Conservation (phyloP, 805 yeast species). For the Candida lessepsii region DNA sequence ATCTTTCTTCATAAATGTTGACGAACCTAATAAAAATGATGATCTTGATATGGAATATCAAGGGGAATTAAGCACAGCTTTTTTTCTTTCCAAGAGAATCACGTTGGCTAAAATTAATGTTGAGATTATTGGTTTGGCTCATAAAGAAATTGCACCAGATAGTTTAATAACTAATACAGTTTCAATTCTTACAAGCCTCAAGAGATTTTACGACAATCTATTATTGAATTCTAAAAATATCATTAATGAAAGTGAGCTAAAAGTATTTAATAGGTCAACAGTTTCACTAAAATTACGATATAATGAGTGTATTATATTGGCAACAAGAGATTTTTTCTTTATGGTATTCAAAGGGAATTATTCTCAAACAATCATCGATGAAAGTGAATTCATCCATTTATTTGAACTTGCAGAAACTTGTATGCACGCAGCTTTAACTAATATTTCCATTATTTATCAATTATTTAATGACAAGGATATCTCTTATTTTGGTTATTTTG, state of each 20-base stretch:
- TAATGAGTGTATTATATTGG: not conserved
- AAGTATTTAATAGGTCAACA: not conserved
- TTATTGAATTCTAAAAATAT: not conserved
- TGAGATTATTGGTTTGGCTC: not conserved
- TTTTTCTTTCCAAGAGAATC: not conserved
- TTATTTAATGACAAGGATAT: not conserved
- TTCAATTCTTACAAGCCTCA: not conserved
- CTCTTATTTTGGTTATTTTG: constrained; percentile 1
- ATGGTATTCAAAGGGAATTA: not conserved
- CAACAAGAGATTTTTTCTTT: not conserved
- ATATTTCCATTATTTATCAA: not conserved
- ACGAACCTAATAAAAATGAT: not conserved
- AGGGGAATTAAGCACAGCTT: not conserved
- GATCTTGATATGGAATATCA: constrained; percentile 1
- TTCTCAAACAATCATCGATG: not conserved
- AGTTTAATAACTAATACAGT: not conserved
- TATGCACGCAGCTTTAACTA: not conserved
- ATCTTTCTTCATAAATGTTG: not conserved
- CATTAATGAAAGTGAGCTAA: not conserved
- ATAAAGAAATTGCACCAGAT: not conserved
- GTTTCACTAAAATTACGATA: constrained; percentile 1
- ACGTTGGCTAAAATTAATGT: constrained; percentile 1
- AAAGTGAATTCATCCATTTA: not conserved
- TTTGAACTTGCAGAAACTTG: not conserved
- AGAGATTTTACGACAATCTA: not conserved